A percentile compares a stretch with the other conserved stretches of the same genome.
Conservation (phyloP, 1,284 basidiomycete genomes). For the Fomitopsis betulina region DNA sequence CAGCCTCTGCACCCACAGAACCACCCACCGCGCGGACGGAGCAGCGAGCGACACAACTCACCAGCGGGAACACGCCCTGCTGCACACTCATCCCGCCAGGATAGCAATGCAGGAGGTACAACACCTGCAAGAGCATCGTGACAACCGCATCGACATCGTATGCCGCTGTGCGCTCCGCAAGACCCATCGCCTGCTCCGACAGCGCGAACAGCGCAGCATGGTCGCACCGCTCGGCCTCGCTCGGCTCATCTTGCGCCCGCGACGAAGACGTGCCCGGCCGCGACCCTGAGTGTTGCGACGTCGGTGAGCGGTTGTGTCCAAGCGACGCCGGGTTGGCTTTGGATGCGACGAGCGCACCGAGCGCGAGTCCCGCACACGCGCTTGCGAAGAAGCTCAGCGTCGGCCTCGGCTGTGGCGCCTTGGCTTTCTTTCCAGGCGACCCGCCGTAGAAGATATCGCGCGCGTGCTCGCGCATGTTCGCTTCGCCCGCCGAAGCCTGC, state of each 20-base stretch:
- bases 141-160: constrained; percentile 51
- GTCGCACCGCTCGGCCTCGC: constrained; percentile 14
- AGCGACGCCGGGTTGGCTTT: constrained; percentile 19
- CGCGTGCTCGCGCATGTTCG: constrained; percentile 27
- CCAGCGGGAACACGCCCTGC: constrained; percentile 39
- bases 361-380: constrained; percentile 48
- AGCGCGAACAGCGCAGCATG: constrained; percentile 39
- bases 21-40: not conserved
- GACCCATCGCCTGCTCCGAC: constrained; percentile 39
- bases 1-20: not conserved
- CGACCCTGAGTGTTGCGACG: constrained; percentile 11
- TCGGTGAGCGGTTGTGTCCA: constrained; percentile 4
- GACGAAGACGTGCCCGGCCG: not conserved
- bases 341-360: constrained; percentile 41
- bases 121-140: constrained; percentile 48
- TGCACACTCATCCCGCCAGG: constrained; percentile 37
- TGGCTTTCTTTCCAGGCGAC: constrained; percentile 9
- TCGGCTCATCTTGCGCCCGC: constrained; percentile 7
- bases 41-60: constrained; percentile 19
- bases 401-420: constrained; percentile 28
- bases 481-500: not conserved
- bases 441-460: constrained; percentile 29
- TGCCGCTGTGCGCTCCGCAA: constrained; percentile 36
- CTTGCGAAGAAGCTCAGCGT: constrained; percentile 57
- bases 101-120: constrained; percentile 46